These are phyloP conservation scores for Nymphaea colorata DNA, from an alignment of 164 flowering plant genomes.

Conservation along the genomic window DNA sequence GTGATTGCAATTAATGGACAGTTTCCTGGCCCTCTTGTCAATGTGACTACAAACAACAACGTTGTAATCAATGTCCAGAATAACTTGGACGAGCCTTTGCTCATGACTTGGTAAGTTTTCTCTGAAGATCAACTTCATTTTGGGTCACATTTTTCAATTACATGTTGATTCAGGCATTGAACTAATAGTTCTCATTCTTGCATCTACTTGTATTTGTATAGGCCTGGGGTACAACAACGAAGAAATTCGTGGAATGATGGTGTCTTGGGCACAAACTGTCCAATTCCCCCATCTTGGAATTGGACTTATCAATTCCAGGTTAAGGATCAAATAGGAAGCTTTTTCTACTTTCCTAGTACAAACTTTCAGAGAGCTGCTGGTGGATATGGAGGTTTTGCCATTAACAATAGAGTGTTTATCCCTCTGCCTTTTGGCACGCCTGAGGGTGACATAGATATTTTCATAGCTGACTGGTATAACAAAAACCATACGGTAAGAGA, in stretches of 20 bases:
- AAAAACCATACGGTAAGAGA: slow-evolving; percentile 19
- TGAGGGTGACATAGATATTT: slow-evolving; percentile 30
- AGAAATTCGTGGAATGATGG: slow-evolving; percentile 55
- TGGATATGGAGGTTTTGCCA: slow-evolving; percentile 31
- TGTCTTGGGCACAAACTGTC: slow-evolving; percentile 46
- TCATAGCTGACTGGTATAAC: slow-evolving; percentile 51
- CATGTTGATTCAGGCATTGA: background rate
- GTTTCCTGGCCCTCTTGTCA: slow-evolving; percentile 85
- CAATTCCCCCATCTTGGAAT: slow-evolving; percentile 32
- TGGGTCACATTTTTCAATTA: too few species aligned
- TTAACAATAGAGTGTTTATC: slow-evolving; percentile 21
- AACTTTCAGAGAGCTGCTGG: slow-evolving; percentile 39
- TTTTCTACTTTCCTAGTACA: slow-evolving; percentile 36
- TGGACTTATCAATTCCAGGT: slow-evolving; percentile 47
- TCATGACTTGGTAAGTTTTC: slow-evolving; percentile 61
- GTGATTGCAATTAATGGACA: slow-evolving; percentile 76
- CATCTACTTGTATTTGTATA: slow-evolving; percentile 3
- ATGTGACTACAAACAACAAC: slow-evolving; percentile 77
- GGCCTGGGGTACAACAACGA: slow-evolving; percentile 40
- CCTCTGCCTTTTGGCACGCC: slow-evolving; percentile 33
- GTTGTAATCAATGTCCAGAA: slow-evolving; percentile 68
- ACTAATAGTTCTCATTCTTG: background rate
- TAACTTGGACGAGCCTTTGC: slow-evolving; percentile 70
- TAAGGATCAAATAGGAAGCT: slow-evolving; percentile 54
- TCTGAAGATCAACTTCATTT: background rate